A percentile compares a stretch with the other conserved stretches of the same genome.
phyloP scores from a whole-genome alignment of 768 basidiomycete species.

The Mycena polygramma region DNA sequence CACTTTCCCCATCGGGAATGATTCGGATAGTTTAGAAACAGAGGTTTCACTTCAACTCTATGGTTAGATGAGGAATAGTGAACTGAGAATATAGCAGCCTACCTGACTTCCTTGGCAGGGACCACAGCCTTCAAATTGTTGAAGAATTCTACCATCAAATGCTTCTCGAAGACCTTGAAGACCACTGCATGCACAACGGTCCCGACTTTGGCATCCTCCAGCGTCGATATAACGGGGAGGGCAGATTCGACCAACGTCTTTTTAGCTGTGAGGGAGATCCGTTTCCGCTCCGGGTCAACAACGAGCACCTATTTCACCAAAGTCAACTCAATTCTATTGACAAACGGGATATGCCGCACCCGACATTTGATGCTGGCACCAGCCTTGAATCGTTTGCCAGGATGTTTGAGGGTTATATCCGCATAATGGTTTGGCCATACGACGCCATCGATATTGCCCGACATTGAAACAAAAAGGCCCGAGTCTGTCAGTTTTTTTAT shows the following conservation, averaged over 20 bases:
- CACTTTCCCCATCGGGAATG: conserved; percentile 85
- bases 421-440: conserved; percentile 97
- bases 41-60: conserved; percentile 70
- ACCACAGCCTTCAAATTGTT: conserved; percentile 89
- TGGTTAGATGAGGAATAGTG: conserved; percentile 15
- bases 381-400: conserved; percentile 89
- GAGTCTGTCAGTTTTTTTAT: conserved; percentile 88
- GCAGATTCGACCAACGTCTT: conserved; percentile 88
- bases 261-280: conserved; percentile 91
- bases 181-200: conserved; percentile 85
- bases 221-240: conserved; percentile 73
- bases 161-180: conserved; percentile 84
- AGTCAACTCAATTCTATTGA: conserved; percentile 15
- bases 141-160: conserved; percentile 90
- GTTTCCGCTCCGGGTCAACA: conserved; percentile 84
- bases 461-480: conserved; percentile 87
- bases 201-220: conserved; percentile 80
- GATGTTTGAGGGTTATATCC: conserved; percentile 94
- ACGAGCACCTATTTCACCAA: conserved; percentile 72
- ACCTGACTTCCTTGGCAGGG: conserved; percentile 88
- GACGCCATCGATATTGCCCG: conserved; percentile 91
- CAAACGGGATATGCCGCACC: conserved; percentile 58
- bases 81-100: conserved; percentile 35
- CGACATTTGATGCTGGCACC: conserved; percentile 88
- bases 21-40: conserved; percentile 65